phyloP scores from a whole-genome alignment of 2,329 filamentous ascomycete species.

The Microsporum audouinii region DNA sequence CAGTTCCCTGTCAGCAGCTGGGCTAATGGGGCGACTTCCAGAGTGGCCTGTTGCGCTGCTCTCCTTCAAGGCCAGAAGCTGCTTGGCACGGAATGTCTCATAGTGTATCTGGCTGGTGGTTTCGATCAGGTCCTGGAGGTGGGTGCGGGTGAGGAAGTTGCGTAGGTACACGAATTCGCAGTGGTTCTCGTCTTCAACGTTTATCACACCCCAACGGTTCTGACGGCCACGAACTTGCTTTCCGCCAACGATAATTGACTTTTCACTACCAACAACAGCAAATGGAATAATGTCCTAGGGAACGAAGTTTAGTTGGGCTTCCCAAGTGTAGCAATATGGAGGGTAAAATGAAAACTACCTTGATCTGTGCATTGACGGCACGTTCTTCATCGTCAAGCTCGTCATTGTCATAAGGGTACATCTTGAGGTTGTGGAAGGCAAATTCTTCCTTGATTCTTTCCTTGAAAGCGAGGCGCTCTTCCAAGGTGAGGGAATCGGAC shows the following conservation, averaged over 20 bases:
- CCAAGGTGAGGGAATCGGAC: slow-evolving; percentile 87
- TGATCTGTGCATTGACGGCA: slow-evolving; percentile 86
- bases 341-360: slow-evolving; percentile 53
- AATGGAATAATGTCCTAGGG: slow-evolving; percentile 85
- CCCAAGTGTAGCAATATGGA: not conserved
- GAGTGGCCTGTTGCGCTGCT: slow-evolving; percentile 68
- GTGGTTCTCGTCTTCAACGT: slow-evolving; percentile 98
- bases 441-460: slow-evolving; percentile 99
- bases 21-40: slow-evolving; percentile 86
- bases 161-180: slow-evolving; percentile 98
- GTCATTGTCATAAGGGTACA: slow-evolving; percentile 99
- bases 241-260: slow-evolving; percentile 92
- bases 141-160: slow-evolving; percentile 96
- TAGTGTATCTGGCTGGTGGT: slow-evolving; percentile 99
- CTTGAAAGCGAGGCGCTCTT: slow-evolving; percentile 95
- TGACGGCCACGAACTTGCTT: slow-evolving; percentile 96
- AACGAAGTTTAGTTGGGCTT: not conserved
- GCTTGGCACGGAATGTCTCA: slow-evolving; percentile 99
- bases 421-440: slow-evolving; percentile 98
- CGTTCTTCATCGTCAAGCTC: slow-evolving; percentile 97
- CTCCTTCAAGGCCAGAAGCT: slow-evolving; percentile 94
- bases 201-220: slow-evolving; percentile 99
- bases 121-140: slow-evolving; percentile 97
- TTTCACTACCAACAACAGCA: slow-evolving; percentile 94
- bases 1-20: slow-evolving; percentile 83